A percentile compares a stretch with the other conserved stretches of the same genome.
Evolutionary conservation across 129 eudicot species (phyloP).

Genomic region (Ambrosia trifida): DNA sequence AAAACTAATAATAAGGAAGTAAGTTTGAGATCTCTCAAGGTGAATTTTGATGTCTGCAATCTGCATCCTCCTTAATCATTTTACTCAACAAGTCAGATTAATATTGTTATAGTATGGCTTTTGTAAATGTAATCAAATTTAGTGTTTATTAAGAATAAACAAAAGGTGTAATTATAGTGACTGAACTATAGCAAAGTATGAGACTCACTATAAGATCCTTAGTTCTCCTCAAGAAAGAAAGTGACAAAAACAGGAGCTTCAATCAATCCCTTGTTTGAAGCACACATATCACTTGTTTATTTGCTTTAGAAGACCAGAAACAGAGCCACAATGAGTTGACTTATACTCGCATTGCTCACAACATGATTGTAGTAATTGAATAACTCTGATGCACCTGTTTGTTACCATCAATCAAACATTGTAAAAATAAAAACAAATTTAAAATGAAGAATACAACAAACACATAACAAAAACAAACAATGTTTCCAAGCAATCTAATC

Average conservation of each 20-base stretch:
- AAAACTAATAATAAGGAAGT: background rate
- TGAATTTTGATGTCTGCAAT: background rate
- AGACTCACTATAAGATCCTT: slow-evolving; percentile 10
- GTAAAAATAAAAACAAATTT: background rate
- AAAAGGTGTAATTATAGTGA: slow-evolving; percentile 4
- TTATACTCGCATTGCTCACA: slow-evolving; percentile 76
- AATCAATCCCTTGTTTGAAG: no score
- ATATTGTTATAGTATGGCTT: background rate
- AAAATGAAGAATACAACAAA: background rate
- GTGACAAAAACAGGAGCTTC: slow-evolving; percentile 19
- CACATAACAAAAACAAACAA: background rate
- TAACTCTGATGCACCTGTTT: slow-evolving; percentile 71
- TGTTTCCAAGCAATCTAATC: background rate
- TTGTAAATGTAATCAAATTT: background rate
- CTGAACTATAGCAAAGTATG: slow-evolving; percentile 17
- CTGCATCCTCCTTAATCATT: background rate
- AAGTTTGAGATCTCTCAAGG: background rate
- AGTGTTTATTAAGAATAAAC: background rate
- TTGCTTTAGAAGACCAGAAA: slow-evolving; percentile 70
- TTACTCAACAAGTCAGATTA: background rate
- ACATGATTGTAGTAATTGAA: slow-evolving; percentile 69
- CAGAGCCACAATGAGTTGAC: slow-evolving; percentile 93
- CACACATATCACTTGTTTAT: slow-evolving; percentile 51
- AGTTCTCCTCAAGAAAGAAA: slow-evolving; percentile 23
- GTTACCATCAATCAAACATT: slow-evolving; percentile 2